Conservation (phyloP, 345 rosid species). For the Microcos paniculata region DNA sequence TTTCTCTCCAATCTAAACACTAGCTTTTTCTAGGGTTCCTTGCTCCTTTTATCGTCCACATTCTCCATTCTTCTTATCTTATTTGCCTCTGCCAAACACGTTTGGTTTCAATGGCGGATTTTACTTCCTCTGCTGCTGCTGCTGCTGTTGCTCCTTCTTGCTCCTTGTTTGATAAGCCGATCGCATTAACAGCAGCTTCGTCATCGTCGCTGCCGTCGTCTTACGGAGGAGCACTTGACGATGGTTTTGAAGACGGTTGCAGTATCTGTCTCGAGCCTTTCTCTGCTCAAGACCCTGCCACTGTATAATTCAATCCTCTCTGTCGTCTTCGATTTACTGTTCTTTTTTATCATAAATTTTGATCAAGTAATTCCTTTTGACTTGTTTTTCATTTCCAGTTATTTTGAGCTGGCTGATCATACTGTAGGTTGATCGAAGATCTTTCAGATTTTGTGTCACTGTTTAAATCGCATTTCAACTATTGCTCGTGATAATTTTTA, state of each 20-base stretch:
- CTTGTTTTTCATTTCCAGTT: neutral
- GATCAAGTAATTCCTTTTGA: conserved; percentile 9
- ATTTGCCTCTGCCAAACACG: neutral
- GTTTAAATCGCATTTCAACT: conserved; percentile 9
- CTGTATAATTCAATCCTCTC: conserved; percentile 38
- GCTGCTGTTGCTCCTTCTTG: conserved; percentile 12
- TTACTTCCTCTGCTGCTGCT: conserved; percentile 26
- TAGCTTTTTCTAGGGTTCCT: conserved; percentile 31
- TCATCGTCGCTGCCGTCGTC: conserved; percentile 22
- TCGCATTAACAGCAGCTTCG: conserved; percentile 28
- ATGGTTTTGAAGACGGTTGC: conserved; percentile 64
- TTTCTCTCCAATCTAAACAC: conserved; percentile 11
- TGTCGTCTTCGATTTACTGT: neutral
- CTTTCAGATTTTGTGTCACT: neutral
- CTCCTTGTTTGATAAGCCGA: conserved; percentile 27
- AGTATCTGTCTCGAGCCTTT: conserved; percentile 91
- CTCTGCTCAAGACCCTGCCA: conserved; percentile 58
- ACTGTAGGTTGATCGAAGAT: neutral
- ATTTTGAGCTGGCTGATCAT: neutral
- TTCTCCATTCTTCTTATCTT: neutral
- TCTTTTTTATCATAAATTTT: neutral
- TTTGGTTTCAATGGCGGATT: conserved; percentile 42
- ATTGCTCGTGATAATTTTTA: neutral
- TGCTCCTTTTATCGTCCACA: conserved; percentile 14
- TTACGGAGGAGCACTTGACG: conserved; percentile 27